Conservation (phyloP, 139 green algal genomes). For the Chloropicon primus region DNA sequence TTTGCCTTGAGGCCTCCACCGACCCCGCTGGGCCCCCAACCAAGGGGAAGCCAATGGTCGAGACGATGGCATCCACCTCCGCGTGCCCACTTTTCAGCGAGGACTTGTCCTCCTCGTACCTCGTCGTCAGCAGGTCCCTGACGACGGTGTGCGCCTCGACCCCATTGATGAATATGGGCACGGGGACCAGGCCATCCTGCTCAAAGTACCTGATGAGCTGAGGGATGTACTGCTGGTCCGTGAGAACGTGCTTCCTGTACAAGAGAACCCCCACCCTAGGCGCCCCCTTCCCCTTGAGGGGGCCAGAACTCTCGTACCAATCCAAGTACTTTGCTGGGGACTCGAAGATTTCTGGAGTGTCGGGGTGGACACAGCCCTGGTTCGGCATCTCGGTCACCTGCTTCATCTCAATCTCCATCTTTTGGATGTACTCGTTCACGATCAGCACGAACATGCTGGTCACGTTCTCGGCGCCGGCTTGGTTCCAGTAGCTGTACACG, state of each 20-base stretch:
- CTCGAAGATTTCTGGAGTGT: conserved; percentile 47
- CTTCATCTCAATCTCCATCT: conserved; percentile 9
- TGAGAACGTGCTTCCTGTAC: conserved; percentile 99
- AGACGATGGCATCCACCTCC: conserved; percentile 74
- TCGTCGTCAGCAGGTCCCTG: conserved; percentile 58
- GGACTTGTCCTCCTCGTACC: conserved; percentile 37
- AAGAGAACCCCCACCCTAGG: conserved; percentile 80
- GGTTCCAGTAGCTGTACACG: conserved; percentile 89
- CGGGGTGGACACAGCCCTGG: conserved; percentile 83
- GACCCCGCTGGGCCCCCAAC: conserved; percentile 83
- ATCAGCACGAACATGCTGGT: conserved; percentile 82
- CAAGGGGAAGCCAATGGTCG: conserved; percentile 87
- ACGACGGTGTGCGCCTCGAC: conserved; percentile 1
- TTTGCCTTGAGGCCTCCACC: conserved; percentile 76
- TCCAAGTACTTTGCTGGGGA: conserved; percentile 58
- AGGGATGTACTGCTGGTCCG: conserved; percentile 28
- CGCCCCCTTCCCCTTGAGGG: conserved; percentile 8
- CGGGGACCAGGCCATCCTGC: neutral
- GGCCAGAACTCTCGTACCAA: conserved; percentile 44
- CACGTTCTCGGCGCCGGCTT: conserved; percentile 67
- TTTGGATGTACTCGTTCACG: conserved; percentile 43
- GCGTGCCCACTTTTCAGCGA: conserved; percentile 13
- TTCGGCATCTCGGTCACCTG: conserved; percentile 68
- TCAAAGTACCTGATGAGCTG: neutral
- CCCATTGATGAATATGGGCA: conserved; percentile 7